phyloP scores from a whole-genome alignment of 805 yeast species.

The Torulaspora franciscae region DNA sequence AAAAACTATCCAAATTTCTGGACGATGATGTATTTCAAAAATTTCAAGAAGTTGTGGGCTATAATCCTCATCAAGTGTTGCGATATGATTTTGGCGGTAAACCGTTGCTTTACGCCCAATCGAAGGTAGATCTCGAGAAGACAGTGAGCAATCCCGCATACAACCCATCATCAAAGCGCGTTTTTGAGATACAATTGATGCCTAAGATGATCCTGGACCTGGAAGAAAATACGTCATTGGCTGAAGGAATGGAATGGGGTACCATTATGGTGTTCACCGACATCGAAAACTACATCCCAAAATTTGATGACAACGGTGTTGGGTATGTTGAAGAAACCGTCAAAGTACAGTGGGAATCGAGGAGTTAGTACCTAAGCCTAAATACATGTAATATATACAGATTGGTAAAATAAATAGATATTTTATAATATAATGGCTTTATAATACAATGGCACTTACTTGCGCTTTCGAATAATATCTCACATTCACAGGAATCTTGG shows the following conservation, averaged over 20 bases:
- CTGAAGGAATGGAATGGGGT: conserved; percentile 96
- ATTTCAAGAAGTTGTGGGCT: conserved; percentile 68
- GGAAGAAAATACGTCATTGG: conserved; percentile 49
- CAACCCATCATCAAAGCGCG: conserved; percentile 55
- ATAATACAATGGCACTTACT: not conserved
- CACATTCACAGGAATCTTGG: conserved; percentile 45
- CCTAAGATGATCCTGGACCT: conserved; percentile 85
- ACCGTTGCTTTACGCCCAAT: conserved; percentile 64
- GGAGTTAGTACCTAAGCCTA: conserved; percentile 5
- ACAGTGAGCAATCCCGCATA: conserved; percentile 55
- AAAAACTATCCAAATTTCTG: conserved; percentile 48
- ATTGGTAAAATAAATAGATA: not conserved
- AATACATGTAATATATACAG: conserved; percentile 14
- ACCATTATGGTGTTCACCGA: conserved; percentile 82
- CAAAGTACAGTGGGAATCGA: conserved; percentile 80
- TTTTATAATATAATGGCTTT: not conserved
- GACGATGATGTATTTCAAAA: conserved; percentile 77
- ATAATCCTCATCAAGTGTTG: conserved; percentile 81
- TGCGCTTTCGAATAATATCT: not conserved
- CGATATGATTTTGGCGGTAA: conserved; percentile 77
- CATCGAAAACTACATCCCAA: conserved; percentile 55
- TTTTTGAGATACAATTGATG: conserved; percentile 87
- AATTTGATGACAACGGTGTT: conserved; percentile 57
- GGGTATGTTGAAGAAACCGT: conserved; percentile 78
- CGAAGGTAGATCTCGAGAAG: conserved; percentile 36